phyloP scores from a whole-genome alignment of 176 grass and related monocot genomes.

The Tillandsia leiboldiana region DNA sequence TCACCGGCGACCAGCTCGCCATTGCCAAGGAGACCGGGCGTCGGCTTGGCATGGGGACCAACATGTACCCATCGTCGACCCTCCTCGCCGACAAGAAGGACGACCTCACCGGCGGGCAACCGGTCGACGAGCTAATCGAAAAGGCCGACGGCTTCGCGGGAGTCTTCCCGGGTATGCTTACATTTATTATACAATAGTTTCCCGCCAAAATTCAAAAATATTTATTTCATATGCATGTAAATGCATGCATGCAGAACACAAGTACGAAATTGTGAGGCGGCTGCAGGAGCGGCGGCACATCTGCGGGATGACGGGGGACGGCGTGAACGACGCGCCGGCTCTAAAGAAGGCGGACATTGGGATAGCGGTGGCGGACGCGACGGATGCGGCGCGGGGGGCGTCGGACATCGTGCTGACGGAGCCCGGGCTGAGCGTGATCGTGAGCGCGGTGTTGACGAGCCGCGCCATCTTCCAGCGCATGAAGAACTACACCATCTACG shows the following conservation, averaged over 20 bases:
- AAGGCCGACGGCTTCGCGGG: constrained; percentile 82
- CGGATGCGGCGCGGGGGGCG: constrained; percentile 57
- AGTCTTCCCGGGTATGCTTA: constrained; percentile 55
- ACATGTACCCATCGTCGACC: constrained; percentile 74
- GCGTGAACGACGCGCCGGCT: constrained; percentile 87
- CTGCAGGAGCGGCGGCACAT: constrained; percentile 77
- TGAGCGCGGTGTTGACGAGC: constrained; percentile 63
- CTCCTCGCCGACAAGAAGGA: constrained; percentile 39
- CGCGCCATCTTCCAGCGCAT: constrained; percentile 83
- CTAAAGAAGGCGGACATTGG: constrained; percentile 92
- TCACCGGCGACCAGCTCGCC: constrained; percentile 73
- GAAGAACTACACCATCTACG: constrained; percentile 99
- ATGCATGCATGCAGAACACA: constrained; percentile 48
- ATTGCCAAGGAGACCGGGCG: constrained; percentile 85
- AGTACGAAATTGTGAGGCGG: constrained; percentile 81
- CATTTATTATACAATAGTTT: too few relatives aligned
- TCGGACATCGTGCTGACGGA: constrained; percentile 90
- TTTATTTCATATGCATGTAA: too few relatives aligned
- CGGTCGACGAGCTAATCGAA: constrained; percentile 72
- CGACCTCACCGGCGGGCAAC: constrained; percentile 31
- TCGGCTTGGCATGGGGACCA: constrained; percentile 71
- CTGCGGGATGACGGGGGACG: constrained; percentile 80
- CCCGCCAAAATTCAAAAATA: not conserved
- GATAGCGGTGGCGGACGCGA: constrained; percentile 75
- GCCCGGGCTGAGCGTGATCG: constrained; percentile 71